Evolutionary conservation across 164 flowering plant species (phyloP).

Genomic region (Buxus sempervirens): DNA sequence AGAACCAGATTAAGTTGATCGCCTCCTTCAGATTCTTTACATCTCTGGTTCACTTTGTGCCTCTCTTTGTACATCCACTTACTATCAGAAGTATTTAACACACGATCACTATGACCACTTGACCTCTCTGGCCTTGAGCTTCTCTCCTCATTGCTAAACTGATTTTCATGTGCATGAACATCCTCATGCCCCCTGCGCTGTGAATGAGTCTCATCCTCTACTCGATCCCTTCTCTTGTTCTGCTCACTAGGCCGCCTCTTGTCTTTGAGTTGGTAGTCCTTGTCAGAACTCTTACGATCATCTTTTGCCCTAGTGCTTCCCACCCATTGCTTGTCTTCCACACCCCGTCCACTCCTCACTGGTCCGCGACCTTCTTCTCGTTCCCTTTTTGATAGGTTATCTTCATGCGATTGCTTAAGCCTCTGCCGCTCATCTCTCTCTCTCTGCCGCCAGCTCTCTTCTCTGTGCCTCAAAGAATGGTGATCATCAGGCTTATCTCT

Average conservation of each 20-base stretch:
- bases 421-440: constrained; percentile 60
- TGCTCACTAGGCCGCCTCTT: constrained; percentile 51
- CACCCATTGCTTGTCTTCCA: constrained; percentile 60
- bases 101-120: constrained; percentile 44
- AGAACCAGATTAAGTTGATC: constrained; percentile 29
- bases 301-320: constrained; percentile 55
- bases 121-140: constrained; percentile 66
- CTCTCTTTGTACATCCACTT: constrained; percentile 51
- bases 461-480: constrained; percentile 60
- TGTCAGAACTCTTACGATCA: constrained; percentile 57
- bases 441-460: constrained; percentile 60
- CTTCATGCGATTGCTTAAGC: constrained; percentile 61
- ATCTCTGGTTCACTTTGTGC: constrained; percentile 48
- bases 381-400: constrained; percentile 45
- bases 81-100: constrained; percentile 38
- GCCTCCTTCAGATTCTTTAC: constrained; percentile 49
- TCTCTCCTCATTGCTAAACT: constrained; percentile 46
- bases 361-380: constrained; percentile 60
- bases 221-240: constrained; percentile 54
- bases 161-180: constrained; percentile 47
- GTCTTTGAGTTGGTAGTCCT: constrained; percentile 56
- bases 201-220: constrained; percentile 48
- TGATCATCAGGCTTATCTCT: constrained; percentile 61
- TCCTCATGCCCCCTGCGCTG: constrained; percentile 71
- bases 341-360: constrained; percentile 45